phyloP scores from a whole-genome alignment of 2,329 filamentous ascomycete species.

The Orbilia quercus region DNA sequence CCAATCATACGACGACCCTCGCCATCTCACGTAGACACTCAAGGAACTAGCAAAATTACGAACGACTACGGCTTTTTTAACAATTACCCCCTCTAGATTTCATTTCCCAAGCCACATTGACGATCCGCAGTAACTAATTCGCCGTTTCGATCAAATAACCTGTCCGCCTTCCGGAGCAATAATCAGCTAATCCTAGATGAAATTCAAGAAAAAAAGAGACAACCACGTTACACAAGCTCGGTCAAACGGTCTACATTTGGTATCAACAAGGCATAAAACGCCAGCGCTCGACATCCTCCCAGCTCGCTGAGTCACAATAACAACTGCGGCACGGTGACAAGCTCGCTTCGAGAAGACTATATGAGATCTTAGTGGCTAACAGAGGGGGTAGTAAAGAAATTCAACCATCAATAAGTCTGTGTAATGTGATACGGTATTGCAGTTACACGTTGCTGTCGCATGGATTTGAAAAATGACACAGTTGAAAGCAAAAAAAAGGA shows the following conservation, averaged over 20 bases:
- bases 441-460: conserved; percentile 2
- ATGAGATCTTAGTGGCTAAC: not conserved
- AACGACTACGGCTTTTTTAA: too few species aligned
- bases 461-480: not conserved
- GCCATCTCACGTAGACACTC: too few species aligned
- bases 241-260: conserved; percentile 3
- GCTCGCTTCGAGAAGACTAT: not conserved
- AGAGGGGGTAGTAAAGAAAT: not conserved
- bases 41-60: too few species aligned
- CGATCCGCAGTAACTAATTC: too few species aligned
- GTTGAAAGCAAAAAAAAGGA: not conserved
- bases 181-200: not conserved
- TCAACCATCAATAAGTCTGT: not conserved
- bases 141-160: too few species aligned
- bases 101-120: too few species aligned
- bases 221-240: not conserved
- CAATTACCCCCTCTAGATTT: too few species aligned
- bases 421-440: not conserved
- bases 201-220: not conserved
- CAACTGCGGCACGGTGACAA: not conserved
- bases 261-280: not conserved
- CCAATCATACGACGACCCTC: too few species aligned
- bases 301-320: too few species aligned
- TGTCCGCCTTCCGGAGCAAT: not conserved
- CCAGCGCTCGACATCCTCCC: too few species aligned